Evolutionary conservation across 2,329 filamentous ascomycete species (phyloP).

Genomic region (Bertia moriformis): DNA sequence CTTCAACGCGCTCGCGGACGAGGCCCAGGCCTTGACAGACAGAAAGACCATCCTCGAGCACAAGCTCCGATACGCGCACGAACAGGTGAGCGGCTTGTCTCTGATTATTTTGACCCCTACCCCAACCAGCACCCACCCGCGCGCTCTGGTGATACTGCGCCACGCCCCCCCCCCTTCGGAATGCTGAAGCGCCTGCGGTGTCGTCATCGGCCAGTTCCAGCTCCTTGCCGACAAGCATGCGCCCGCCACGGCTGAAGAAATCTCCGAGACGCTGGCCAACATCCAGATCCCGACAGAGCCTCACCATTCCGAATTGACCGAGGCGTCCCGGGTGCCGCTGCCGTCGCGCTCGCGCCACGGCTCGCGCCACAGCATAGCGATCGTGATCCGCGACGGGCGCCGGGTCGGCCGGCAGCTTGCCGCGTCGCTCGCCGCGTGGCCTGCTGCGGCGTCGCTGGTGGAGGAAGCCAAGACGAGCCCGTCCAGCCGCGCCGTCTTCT

Average conservation of each 20-base stretch:
- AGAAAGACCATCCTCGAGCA: conserved; percentile 52
- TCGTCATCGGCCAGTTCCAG: conserved; percentile 40
- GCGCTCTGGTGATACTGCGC: background rate
- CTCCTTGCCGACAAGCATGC: conserved; percentile 55
- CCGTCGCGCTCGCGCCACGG: conserved; percentile 29
- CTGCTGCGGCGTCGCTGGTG: conserved; percentile 8
- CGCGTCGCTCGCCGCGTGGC: conserved; percentile 27
- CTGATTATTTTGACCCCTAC: no score
- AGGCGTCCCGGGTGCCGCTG: conserved; percentile 35
- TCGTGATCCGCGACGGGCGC: conserved; percentile 50
- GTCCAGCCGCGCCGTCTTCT: conserved; percentile 31
- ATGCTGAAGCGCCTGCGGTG: conserved; percentile 1
- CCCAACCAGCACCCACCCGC: no score
- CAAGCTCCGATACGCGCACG: conserved; percentile 51
- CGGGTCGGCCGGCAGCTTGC: conserved; percentile 38
- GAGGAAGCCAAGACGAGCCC: conserved; percentile 34
- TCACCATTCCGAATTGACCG: conserved; percentile 28
- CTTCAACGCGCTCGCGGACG: conserved; percentile 48
- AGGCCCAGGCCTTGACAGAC: conserved; percentile 48
- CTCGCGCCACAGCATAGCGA: conserved; percentile 41
- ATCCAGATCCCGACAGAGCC: conserved; percentile 46
- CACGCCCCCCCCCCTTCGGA: background rate
- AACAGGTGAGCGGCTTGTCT: conserved; percentile 40
- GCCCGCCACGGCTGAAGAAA: conserved; percentile 45
- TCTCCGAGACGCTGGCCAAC: conserved; percentile 51